phyloP scores from a whole-genome alignment of 2,329 filamentous ascomycete species.

The Leptosphaerulina australis region DNA sequence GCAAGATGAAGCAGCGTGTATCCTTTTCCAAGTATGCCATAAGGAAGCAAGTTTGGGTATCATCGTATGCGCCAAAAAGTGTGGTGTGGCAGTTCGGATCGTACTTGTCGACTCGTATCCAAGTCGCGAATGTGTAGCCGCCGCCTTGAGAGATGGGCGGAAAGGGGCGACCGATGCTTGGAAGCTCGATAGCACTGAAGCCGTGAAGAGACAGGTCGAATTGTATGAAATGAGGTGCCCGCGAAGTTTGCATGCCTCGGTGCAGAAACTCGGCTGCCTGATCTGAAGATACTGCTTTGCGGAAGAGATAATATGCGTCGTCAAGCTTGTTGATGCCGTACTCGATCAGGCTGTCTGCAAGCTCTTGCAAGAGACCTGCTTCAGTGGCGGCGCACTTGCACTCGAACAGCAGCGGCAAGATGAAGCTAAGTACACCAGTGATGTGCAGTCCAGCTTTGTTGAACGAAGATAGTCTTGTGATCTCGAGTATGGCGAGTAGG shows the following conservation, averaged over 20 bases:
- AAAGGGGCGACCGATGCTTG: conserved; percentile 82
- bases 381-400: conserved; percentile 41
- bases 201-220: conserved; percentile 91
- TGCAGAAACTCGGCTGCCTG: conserved; percentile 72
- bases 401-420: conserved; percentile 46
- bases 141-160: conserved; percentile 74
- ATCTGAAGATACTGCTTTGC: conserved; percentile 59
- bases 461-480: conserved; percentile 43
- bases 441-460: conserved; percentile 49
- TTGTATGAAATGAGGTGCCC: conserved; percentile 83
- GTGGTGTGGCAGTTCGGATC: conserved; percentile 88
- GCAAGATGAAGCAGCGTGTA: conserved; percentile 90
- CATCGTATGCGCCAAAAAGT: conserved; percentile 92
- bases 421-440: conserved; percentile 43
- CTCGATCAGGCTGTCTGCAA: conserved; percentile 73
- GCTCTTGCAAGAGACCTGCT: conserved; percentile 60
- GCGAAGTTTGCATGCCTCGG: conserved; percentile 73
- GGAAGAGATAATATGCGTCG: conserved; percentile 78
- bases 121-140: conserved; percentile 89
- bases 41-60: conserved; percentile 89
- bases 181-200: conserved; percentile 86
- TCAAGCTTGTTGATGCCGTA: conserved; percentile 80
- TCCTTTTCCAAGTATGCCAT: conserved; percentile 93
- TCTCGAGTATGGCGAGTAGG: conserved; percentile 44
- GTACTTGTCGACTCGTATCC: conserved; percentile 87